A percentile compares a stretch with the other conserved stretches of the same genome.
Conservation (phyloP, 2,329 filamentous ascomycete species). For the Clonostachys chloroleuca region DNA sequence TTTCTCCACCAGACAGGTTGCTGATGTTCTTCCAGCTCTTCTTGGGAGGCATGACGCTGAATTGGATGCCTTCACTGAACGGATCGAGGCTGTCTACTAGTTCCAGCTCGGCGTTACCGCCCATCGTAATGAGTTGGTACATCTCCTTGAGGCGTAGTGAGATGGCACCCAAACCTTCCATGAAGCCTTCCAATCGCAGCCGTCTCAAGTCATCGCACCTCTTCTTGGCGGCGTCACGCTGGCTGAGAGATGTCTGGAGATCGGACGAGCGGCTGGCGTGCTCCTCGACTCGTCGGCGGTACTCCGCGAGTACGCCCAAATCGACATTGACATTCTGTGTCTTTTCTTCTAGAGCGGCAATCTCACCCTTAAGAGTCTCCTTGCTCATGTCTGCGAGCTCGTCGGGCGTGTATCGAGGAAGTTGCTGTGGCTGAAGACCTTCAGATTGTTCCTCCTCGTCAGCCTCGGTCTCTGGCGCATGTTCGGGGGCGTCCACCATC, state of each 20-base stretch:
- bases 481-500: background rate
- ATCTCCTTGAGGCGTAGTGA: conserved; percentile 96
- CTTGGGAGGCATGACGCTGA: conserved; percentile 98
- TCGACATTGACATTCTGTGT: conserved; percentile 86
- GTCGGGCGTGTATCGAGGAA: conserved; percentile 75
- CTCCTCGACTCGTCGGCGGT: conserved; percentile 80
- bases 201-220: conserved; percentile 89
- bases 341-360: conserved; percentile 59
- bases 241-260: conserved; percentile 69
- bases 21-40: conserved; percentile 99
- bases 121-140: conserved; percentile 99
- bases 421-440: conserved; percentile 35
- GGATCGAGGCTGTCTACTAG: conserved; percentile 94
- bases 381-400: conserved; percentile 65
- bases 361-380: conserved; percentile 55
- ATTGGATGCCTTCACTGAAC: conserved; percentile 94
- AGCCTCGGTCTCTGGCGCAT: conserved; percentile 11
- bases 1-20: conserved; percentile 93
- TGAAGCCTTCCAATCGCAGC: conserved; percentile 90
- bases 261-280: conserved; percentile 79
- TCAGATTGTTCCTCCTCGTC: conserved; percentile 16
- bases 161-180: conserved; percentile 94
- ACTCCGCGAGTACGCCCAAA: conserved; percentile 82
- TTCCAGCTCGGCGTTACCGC: conserved; percentile 95
- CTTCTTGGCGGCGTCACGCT: conserved; percentile 85